Percentiles rank a stretch among this genome's conserved stretches.
Conservation (phyloP, 371 early-diverging fungal species). For the Mucor piriformis region DNA sequence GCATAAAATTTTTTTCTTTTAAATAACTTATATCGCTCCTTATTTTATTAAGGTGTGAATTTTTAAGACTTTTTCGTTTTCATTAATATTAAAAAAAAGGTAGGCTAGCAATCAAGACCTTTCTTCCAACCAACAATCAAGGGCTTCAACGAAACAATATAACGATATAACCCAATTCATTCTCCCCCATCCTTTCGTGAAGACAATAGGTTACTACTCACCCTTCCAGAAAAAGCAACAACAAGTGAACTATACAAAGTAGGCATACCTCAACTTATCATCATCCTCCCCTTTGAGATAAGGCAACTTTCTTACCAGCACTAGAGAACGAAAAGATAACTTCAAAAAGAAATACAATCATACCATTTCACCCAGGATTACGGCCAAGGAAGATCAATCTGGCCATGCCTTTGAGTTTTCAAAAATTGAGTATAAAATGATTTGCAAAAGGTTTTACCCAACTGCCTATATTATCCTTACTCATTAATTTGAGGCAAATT, state of each 20-base stretch:
- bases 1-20: neutral
- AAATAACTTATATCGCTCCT: neutral
- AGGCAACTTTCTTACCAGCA: neutral
- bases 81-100: conserved; percentile 8
- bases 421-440: conserved; percentile 37
- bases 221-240: conserved; percentile 2
- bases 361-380: neutral
- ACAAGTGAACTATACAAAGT: conserved; percentile 11
- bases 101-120: conserved; percentile 47
- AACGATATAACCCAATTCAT: neutral
- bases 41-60: neutral
- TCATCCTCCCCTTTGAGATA: neutral
- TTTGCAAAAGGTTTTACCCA: conserved; percentile 49
- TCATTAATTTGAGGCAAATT: conserved; percentile 54
- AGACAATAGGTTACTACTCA: neutral
- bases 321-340: neutral
- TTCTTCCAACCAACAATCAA: conserved; percentile 23
- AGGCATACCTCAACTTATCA: neutral
- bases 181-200: neutral
- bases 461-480: conserved; percentile 58
- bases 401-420: conserved; percentile 45
- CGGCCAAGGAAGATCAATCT: conserved; percentile 31
- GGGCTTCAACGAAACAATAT: conserved; percentile 14
- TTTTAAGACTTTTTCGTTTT: conserved; percentile 26
- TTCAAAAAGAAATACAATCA: neutral